Evolutionary conservation across 2,329 filamentous ascomycete genomes (phyloP).

Genomic region (Nannizziopsis barbatae): DNA sequence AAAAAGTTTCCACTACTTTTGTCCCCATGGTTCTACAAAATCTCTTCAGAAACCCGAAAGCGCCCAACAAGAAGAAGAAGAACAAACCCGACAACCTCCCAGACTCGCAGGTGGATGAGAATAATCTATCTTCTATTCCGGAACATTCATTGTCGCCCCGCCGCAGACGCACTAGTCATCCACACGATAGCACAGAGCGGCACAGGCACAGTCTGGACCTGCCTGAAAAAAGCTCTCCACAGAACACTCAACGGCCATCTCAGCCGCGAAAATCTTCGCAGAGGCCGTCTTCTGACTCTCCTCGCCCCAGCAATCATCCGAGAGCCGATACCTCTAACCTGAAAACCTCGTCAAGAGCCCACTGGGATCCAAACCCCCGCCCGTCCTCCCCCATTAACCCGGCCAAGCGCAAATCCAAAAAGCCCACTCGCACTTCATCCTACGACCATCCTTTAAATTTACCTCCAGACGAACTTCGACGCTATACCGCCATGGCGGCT

Average conservation of each 20-base stretch:
- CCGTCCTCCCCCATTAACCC: neutral
- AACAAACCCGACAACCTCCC: slow-evolving; percentile 15
- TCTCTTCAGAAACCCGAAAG: slow-evolving; percentile 26
- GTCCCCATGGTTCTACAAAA: slow-evolving; percentile 28
- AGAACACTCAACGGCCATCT: slow-evolving; percentile 1
- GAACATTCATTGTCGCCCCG: neutral
- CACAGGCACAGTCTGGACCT: slow-evolving; percentile 1
- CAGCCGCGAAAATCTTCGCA: slow-evolving; percentile 1
- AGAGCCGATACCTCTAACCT: neutral
- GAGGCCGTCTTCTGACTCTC: neutral
- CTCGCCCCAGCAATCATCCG: neutral
- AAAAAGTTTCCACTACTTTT: slow-evolving; percentile 2
- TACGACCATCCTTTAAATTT: slow-evolving; percentile 70
- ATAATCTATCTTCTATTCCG: slow-evolving; percentile 4
- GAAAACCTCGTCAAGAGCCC: neutral
- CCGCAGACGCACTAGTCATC: slow-evolving; percentile 1
- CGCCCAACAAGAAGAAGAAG: slow-evolving; percentile 21
- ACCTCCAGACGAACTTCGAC: slow-evolving; percentile 75
- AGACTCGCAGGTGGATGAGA: slow-evolving; percentile 9
- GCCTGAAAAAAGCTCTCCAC: slow-evolving; percentile 3
- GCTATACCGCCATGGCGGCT: slow-evolving; percentile 51
- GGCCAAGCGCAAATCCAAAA: slow-evolving; percentile 2
- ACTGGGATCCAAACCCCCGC: neutral
- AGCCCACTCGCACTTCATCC: slow-evolving; percentile 23
- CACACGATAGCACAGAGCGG: neutral